Conservation (phyloP, 208 protist species). For the Trypanosoma caninum region DNA sequence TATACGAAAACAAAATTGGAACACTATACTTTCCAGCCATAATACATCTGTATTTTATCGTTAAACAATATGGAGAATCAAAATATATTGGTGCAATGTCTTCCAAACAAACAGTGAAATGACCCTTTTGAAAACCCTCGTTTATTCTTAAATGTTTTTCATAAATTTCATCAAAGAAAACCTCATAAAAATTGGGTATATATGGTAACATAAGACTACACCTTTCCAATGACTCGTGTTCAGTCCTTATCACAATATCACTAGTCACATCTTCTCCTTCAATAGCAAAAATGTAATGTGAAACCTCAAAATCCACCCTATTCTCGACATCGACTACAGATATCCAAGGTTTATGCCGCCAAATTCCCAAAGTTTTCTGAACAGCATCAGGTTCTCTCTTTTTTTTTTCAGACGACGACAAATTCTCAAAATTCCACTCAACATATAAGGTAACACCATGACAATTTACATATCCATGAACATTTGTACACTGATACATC, state of each 20-base stretch:
- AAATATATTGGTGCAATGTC: conserved; percentile 34
- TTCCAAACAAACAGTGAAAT: conserved; percentile 16
- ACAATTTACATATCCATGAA: conserved; percentile 29
- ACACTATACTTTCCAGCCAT: conserved; percentile 21
- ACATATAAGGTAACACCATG: conserved; percentile 21
- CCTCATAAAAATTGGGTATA: conserved; percentile 22
- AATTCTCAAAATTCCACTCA: conserved; percentile 25
- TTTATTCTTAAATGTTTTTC: not conserved
- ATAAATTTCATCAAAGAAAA: conserved; percentile 1
- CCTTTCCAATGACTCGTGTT: conserved; percentile 15
- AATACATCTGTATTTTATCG: conserved; percentile 14
- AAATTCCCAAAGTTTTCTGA: not conserved
- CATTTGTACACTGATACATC: conserved; percentile 33
- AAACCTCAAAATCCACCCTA: conserved; percentile 33
- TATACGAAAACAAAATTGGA: conserved; percentile 20
- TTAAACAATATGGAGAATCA: conserved; percentile 4
- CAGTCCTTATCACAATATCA: conserved; percentile 32
- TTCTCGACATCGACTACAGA: conserved; percentile 29
- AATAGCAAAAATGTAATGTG: conserved; percentile 33
- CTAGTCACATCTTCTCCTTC: conserved; percentile 51
- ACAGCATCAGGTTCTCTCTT: not conserved
- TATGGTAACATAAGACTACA: conserved; percentile 34
- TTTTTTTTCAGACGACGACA: not conserved
- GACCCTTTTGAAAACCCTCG: conserved; percentile 5
- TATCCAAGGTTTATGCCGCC: conserved; percentile 23